Conservation (phyloP, 768 basidiomycete genomes). For the Mycena sanguinolenta region DNA sequence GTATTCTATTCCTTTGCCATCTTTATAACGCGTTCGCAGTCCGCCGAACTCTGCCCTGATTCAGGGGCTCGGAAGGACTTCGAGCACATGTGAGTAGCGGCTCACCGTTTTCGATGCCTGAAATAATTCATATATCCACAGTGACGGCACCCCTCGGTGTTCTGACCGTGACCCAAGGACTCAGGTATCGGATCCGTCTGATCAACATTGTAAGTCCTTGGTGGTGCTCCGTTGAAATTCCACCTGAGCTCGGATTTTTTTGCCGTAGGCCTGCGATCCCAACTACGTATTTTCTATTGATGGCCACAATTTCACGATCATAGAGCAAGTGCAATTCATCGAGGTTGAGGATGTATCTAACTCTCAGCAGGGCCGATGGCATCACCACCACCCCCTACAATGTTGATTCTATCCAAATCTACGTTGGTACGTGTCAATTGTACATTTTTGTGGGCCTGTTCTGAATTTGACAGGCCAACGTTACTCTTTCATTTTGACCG, state of each 20-base stretch:
- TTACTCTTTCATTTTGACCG: slow-evolving; percentile 44
- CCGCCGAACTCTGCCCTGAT: slow-evolving; percentile 56
- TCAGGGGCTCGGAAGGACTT: slow-evolving; percentile 59
- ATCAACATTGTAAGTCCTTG: slow-evolving; percentile 31
- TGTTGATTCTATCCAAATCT: slow-evolving; percentile 56
- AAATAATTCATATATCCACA: not conserved
- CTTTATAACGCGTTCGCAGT: not conserved
- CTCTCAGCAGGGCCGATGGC: slow-evolving; percentile 61
- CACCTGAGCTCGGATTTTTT: not conserved
- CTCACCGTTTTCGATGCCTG: not conserved
- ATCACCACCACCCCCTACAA: slow-evolving; percentile 46
- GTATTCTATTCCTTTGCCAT: not conserved
- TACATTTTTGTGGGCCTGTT: not conserved
- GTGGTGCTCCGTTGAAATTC: not conserved
- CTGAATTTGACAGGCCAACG: slow-evolving; percentile 27
- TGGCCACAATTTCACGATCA: slow-evolving; percentile 43
- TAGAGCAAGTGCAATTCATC: no score
- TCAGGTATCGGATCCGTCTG: slow-evolving; percentile 55
- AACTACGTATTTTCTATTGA: slow-evolving; percentile 49
- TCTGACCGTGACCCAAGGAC: slow-evolving; percentile 53
- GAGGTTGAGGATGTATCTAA: no score
- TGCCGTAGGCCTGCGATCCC: slow-evolving; percentile 42
- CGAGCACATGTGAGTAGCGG: slow-evolving; percentile 39
- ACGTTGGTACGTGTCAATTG: slow-evolving; percentile 41
- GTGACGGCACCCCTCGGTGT: slow-evolving; percentile 51